phyloP scores from a whole-genome alignment of 129 eudicot genomes.

The Erigeron canadensis region DNA sequence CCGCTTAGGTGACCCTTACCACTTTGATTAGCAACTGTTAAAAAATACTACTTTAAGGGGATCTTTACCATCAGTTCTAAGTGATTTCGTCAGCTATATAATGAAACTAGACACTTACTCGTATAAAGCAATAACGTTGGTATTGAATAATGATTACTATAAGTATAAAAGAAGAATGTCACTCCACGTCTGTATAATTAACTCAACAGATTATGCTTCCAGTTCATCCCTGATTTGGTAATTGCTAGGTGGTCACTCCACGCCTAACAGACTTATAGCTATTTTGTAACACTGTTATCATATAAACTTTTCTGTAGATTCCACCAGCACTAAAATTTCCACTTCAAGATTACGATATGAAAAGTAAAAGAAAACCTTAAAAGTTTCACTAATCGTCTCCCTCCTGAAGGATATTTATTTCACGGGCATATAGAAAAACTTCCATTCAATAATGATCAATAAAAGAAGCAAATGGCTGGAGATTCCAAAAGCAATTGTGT shows the following conservation, averaged over 20 bases:
- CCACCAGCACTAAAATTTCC: neutral
- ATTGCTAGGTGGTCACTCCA: slow-evolving; percentile 13
- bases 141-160: neutral
- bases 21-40: slow-evolving; percentile 4
- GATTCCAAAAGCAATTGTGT: slow-evolving; percentile 15
- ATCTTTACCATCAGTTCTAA: neutral
- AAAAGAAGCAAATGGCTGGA: neutral
- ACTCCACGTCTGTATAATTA: neutral
- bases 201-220: neutral
- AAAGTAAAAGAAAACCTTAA: neutral
- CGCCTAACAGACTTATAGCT: neutral
- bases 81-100: slow-evolving; percentile 1
- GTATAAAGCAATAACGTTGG: neutral
- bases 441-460: slow-evolving; percentile 10
- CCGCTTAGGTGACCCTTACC: neutral
- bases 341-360: neutral
- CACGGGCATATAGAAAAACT: neutral
- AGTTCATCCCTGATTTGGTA: slow-evolving; percentile 5
- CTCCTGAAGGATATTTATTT: slow-evolving; percentile 11
- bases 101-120: neutral
- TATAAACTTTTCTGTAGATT: slow-evolving; percentile 5
- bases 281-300: neutral
- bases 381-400: neutral
- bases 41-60: neutral
- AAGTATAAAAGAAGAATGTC: neutral